phyloP scores from a whole-genome alignment of 495 filamentous ascomycete genomes.

The Hyaloscypha bicolor region DNA sequence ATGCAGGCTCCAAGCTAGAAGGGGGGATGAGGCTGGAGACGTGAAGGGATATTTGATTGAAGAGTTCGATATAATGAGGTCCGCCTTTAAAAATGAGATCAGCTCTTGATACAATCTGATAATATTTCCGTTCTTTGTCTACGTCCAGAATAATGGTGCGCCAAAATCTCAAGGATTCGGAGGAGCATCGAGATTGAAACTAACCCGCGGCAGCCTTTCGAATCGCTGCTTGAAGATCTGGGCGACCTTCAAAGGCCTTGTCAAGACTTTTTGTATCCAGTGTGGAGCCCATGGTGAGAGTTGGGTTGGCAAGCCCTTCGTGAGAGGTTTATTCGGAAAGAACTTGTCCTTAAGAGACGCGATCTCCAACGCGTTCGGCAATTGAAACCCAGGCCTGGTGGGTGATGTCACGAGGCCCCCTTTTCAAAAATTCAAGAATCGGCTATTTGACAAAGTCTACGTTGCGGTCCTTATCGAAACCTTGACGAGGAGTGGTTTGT shows the following conservation, averaged over 20 bases:
- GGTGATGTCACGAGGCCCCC: slow-evolving; percentile 18
- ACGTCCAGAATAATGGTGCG: neutral
- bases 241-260: slow-evolving; percentile 31
- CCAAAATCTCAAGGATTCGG: neutral
- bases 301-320: neutral
- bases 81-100: slow-evolving; percentile 23
- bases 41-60: slow-evolving; percentile 55
- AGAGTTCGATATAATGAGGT: slow-evolving; percentile 42
- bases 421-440: neutral
- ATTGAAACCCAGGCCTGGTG: slow-evolving; percentile 20
- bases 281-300: slow-evolving; percentile 17
- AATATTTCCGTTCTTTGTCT: neutral
- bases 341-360: slow-evolving; percentile 4
- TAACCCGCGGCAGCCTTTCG: slow-evolving; percentile 28
- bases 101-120: slow-evolving; percentile 4
- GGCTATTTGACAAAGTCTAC: too few relatives aligned
- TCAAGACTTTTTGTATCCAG: slow-evolving; percentile 29
- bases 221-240: slow-evolving; percentile 33
- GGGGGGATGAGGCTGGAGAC: slow-evolving; percentile 44
- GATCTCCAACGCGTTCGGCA: slow-evolving; percentile 3
- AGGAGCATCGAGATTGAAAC: slow-evolving; percentile 7
- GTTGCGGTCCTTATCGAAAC: too few relatives aligned
- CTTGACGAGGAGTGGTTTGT: too few relatives aligned
- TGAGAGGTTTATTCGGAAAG: neutral
- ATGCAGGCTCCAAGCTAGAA: slow-evolving; percentile 40